Conservation (phyloP, 1,139 yeast genomes). For the Nadsonia starkeyi-henricii region DNA sequence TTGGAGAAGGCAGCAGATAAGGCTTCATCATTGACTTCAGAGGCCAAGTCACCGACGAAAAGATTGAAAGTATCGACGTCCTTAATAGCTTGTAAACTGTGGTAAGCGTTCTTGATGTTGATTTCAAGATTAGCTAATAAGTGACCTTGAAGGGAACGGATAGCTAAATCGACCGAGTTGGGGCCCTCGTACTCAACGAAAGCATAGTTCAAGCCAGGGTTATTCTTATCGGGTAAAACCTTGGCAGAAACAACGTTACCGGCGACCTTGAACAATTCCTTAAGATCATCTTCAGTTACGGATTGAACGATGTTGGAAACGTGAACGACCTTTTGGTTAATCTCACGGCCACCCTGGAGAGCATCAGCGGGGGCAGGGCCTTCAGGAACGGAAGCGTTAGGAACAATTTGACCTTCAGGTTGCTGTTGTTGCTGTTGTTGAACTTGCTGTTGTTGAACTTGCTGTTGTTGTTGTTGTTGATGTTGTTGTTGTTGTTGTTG, state of each 20-base stretch:
- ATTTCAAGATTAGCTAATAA: slow-evolving; percentile 28
- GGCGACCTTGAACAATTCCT: slow-evolving; percentile 47
- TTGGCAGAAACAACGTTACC: slow-evolving; percentile 37
- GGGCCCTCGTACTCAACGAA: slow-evolving; percentile 60
- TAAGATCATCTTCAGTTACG: slow-evolving; percentile 48
- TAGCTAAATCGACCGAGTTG: slow-evolving; percentile 48
- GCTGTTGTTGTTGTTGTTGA: neutral
- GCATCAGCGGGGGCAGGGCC: slow-evolving; percentile 46
- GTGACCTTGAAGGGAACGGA: slow-evolving; percentile 45
- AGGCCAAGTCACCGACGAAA: slow-evolving; percentile 76
- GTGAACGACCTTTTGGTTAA: slow-evolving; percentile 56
- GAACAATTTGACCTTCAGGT: neutral
- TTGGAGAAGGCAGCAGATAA: slow-evolving; percentile 45
- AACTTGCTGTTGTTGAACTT: neutral
- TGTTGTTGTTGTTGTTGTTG: neutral
- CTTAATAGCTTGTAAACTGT: slow-evolving; percentile 46
- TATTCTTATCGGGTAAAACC: slow-evolving; percentile 58
- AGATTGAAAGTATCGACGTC: slow-evolving; percentile 48
- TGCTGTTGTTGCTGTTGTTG: neutral
- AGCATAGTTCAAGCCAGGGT: slow-evolving; percentile 59
- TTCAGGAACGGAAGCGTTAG: slow-evolving; percentile 1
- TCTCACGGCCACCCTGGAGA: slow-evolving; percentile 67
- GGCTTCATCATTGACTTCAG: slow-evolving; percentile 70
- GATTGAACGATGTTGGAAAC: slow-evolving; percentile 62
- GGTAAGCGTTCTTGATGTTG: slow-evolving; percentile 73